Evolutionary conservation across 2,329 filamentous ascomycete genomes (phyloP).

Genomic region (Paramyrothecium roridum): DNA sequence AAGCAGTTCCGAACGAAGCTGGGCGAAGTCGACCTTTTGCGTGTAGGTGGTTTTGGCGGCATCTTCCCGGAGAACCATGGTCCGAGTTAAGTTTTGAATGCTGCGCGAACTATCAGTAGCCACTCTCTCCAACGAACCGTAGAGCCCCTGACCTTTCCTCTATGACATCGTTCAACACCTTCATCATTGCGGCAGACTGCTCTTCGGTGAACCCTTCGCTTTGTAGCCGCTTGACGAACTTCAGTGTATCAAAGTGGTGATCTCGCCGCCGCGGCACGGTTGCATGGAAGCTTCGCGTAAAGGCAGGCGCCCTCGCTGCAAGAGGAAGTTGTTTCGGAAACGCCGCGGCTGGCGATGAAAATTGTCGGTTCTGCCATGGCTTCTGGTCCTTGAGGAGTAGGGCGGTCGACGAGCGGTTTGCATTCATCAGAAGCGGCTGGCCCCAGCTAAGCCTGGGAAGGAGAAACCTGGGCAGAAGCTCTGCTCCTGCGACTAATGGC

Average conservation of each 20-base stretch:
- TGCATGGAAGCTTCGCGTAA: constrained; percentile 56
- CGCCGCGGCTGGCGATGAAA: not conserved
- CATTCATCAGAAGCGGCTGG: constrained; percentile 21
- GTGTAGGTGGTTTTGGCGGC: constrained; percentile 76
- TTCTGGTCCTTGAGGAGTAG: constrained; percentile 10
- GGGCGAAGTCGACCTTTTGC: constrained; percentile 96
- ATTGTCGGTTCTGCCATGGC: constrained; percentile 3
- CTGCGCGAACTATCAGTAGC: constrained; percentile 35
- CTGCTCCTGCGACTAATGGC: constrained; percentile 23
- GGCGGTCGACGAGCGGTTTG: constrained; percentile 13
- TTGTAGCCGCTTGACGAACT: constrained; percentile 88
- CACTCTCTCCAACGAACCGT: not conserved
- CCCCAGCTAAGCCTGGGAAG: constrained; percentile 55
- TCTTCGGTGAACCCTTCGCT: constrained; percentile 93
- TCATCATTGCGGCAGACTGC: constrained; percentile 98
- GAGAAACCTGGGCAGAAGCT: constrained; percentile 49
- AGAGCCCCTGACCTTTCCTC: constrained; percentile 68
- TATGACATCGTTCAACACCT: constrained; percentile 92
- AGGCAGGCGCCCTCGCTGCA: no score
- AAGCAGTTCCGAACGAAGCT: constrained; percentile 89
- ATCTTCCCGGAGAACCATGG: constrained; percentile 96
- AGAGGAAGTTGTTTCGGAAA: not conserved
- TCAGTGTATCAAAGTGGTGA: constrained; percentile 97
- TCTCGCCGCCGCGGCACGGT: constrained; percentile 61
- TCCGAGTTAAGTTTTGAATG: constrained; percentile 94